These are phyloP conservation scores for Simplicillium aogashimaense DNA, from an alignment of 2,329 filamentous ascomycete genomes.

Conservation along the genomic window DNA sequence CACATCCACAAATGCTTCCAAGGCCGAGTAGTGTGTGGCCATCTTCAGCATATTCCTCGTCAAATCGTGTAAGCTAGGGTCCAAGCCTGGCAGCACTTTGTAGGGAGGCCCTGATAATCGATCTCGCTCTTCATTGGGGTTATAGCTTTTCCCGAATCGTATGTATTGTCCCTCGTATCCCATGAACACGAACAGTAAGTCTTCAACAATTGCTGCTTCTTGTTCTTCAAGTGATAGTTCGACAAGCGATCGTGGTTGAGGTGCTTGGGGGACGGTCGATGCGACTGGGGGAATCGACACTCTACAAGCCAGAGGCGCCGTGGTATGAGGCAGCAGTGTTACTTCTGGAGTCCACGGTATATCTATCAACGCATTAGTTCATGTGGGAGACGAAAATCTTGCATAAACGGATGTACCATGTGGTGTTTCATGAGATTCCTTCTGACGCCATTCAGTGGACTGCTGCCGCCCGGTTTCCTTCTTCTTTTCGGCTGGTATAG, in stretches of 20 bases:
- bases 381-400: slow-evolving; percentile 12
- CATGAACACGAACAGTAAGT: slow-evolving; percentile 93
- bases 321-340: slow-evolving; percentile 56
- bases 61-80: slow-evolving; percentile 83
- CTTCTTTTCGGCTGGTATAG: slow-evolving; percentile 25
- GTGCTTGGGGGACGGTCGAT: slow-evolving; percentile 62
- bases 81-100: slow-evolving; percentile 70
- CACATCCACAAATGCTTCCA: slow-evolving; percentile 89
- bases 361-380: slow-evolving; percentile 13
- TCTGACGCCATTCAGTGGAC: slow-evolving; percentile 31
- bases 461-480: slow-evolving; percentile 29
- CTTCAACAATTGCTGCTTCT: slow-evolving; percentile 79
- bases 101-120: slow-evolving; percentile 75
- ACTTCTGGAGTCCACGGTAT: slow-evolving; percentile 72
- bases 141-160: slow-evolving; percentile 72
- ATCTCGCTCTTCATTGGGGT: slow-evolving; percentile 77
- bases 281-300: slow-evolving; percentile 62
- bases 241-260: slow-evolving; percentile 57
- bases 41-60: slow-evolving; percentile 84
- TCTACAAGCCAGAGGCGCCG: slow-evolving; percentile 61
- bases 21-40: slow-evolving; percentile 84
- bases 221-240: slow-evolving; percentile 71
- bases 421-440: slow-evolving; percentile 35
- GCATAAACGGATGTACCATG: slow-evolving; percentile 29
- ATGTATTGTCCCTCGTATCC: slow-evolving; percentile 98